These are phyloP conservation scores for Xylariales sp. DNA, from an alignment of 2,329 filamentous ascomycete genomes.

Conservation along the genomic window DNA sequence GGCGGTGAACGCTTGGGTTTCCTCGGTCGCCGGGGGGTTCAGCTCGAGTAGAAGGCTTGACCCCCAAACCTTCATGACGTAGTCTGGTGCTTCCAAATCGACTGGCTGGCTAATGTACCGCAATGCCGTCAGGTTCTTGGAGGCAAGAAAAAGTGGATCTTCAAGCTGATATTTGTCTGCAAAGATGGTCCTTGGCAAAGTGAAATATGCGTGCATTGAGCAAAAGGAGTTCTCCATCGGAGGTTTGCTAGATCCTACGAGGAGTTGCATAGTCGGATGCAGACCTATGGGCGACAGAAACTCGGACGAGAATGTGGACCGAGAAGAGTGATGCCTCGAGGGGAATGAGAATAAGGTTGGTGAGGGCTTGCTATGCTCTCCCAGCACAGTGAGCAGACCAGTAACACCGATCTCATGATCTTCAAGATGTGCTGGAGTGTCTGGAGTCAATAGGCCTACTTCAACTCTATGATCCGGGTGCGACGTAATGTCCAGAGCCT, in stretches of 20 bases:
- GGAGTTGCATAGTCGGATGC: slow-evolving; percentile 74
- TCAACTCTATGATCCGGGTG: slow-evolving; percentile 59
- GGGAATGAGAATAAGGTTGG: slow-evolving; percentile 80
- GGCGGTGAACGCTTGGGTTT: slow-evolving; percentile 52
- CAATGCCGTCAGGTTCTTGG: slow-evolving; percentile 70
- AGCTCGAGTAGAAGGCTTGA: slow-evolving; percentile 74
- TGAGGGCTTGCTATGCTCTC: slow-evolving; percentile 66
- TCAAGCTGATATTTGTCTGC: slow-evolving; percentile 81
- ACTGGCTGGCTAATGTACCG: slow-evolving; percentile 69
- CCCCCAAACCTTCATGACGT: slow-evolving; percentile 73
- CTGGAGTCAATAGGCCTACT: slow-evolving; percentile 70
- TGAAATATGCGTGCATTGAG: slow-evolving; percentile 73
- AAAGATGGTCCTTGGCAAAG: slow-evolving; percentile 76
- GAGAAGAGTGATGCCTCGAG: slow-evolving; percentile 64
- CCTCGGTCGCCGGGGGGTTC: slow-evolving; percentile 42
- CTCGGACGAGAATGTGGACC: slow-evolving; percentile 52
- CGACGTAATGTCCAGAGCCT: slow-evolving; percentile 35
- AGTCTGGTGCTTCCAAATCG: slow-evolving; percentile 87
- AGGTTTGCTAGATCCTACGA: slow-evolving; percentile 48
- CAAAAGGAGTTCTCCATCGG: slow-evolving; percentile 57
- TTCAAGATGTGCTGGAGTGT: slow-evolving; percentile 54
- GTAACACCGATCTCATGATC: slow-evolving; percentile 72
- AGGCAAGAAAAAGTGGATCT: slow-evolving; percentile 70
- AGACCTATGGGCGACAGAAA: slow-evolving; percentile 74
- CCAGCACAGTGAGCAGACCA: slow-evolving; percentile 74